Base-by-base conservation (phyloP, 345 rosid species). In the Salix exigua region DNA sequence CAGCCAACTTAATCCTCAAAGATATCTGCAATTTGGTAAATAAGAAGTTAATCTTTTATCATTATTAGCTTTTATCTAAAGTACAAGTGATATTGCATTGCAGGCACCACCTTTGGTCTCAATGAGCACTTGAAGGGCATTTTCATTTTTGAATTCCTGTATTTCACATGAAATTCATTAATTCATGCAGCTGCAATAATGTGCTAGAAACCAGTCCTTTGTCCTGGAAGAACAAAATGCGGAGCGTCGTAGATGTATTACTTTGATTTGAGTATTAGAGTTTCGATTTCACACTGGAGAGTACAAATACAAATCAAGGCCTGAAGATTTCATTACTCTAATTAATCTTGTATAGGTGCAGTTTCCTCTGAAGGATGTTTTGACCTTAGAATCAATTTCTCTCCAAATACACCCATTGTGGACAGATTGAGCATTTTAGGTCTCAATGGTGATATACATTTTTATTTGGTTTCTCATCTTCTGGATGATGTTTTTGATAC, bases 61-160 rank as follows among this genome's bases (percentile, higher is more conserved):
- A 3, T 5, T 72, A 37, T 37, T 66, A 35, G 66, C 51, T 35
- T 50, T 38, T 40, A 66, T 65, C 71, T 66, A 28, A 78, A 77
- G 26, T 72, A 28, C 46, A 18, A 50, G 40, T 78, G 30, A 38
- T 72, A 66, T 71, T 64, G 26, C 33, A 30, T 70, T 77, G 66
- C 72, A 64, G 72, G 80, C 66, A 65, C 71, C 66, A 65, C 71
- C 46, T 70, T 37, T 68, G 71, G 33, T 25, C 35, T 23, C 38
- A 35, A 14, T 65, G 71, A 71, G 46, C 38, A 46, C 35, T 26
- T 31, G 38, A 64, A 46, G 76, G 66, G 31, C 51, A 77, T 42
- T 64, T 71, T 30, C 50, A 30, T 18, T 61, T 42, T 71, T 64
- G 26, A 71, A 71, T 65, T 68, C 26, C 50, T 28, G 23, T 72